phyloP scores from a whole-genome alignment of 2,329 filamentous ascomycete species.

The Cytospora paraplurivora region DNA sequence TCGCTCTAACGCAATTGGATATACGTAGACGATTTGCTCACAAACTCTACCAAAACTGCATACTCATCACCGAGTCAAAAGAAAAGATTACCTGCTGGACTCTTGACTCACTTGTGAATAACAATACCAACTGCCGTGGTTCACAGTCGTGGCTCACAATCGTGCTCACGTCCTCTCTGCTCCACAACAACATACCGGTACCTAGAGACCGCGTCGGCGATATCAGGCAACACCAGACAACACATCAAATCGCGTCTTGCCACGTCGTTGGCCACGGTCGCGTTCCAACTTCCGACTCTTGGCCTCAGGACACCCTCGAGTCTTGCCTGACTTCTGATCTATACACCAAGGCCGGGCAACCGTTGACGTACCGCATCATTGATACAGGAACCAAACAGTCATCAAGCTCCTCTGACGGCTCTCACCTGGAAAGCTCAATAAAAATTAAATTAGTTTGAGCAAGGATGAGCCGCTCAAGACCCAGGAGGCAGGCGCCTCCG shows the following conservation, averaged over 20 bases:
- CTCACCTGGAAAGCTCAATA: background rate
- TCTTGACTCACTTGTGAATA: slow-evolving; percentile 18
- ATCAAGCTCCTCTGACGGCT: background rate
- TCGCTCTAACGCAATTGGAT: background rate
- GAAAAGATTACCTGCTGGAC: slow-evolving; percentile 12
- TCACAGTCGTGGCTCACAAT: no score
- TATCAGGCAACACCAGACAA: slow-evolving; percentile 11
- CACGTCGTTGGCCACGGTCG: slow-evolving; percentile 10
- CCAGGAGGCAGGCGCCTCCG: slow-evolving; percentile 39
- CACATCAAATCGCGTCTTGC: slow-evolving; percentile 21
- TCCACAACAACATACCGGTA: slow-evolving; percentile 7
- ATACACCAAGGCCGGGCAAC: background rate
- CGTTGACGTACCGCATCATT: background rate
- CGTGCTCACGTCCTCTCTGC: background rate
- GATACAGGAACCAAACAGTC: background rate
- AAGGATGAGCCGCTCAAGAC: slow-evolving; percentile 20
- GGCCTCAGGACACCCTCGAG: background rate
- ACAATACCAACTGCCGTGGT: slow-evolving; percentile 2
- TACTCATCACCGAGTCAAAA: background rate
- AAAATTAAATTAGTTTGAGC: background rate
- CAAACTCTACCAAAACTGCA: background rate
- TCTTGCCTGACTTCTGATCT: background rate
- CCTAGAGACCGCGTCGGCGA: background rate
- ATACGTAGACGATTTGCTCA: background rate
- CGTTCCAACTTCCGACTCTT: background rate